A percentile compares a stretch with the other conserved stretches of the same genome.
Conservation (phyloP, 371 early-diverging fungal genomes). For the Smittium mucronatum region DNA sequence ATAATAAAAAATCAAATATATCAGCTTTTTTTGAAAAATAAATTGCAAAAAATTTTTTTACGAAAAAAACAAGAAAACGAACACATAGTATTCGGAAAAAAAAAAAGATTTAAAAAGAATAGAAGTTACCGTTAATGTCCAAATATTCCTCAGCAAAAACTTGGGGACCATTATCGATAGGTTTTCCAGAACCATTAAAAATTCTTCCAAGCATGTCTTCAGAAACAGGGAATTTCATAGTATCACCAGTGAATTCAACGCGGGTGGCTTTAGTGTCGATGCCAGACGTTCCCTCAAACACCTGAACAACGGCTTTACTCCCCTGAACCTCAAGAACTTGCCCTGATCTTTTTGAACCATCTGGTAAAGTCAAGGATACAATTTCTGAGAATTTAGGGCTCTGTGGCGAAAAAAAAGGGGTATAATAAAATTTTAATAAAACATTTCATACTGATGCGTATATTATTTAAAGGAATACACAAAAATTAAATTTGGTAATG, state of each 20-base stretch:
- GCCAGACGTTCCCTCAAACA: conserved; percentile 99
- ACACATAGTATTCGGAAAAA: too few relatives aligned
- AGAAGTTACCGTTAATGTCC: conserved; percentile 79
- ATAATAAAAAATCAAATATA: not conserved
- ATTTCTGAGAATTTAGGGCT: conserved; percentile 98
- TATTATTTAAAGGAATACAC: not conserved
- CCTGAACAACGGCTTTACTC: conserved; percentile 97
- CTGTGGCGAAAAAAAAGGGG: too few relatives aligned
- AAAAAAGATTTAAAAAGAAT: too few relatives aligned
- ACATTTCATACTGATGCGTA: not conserved
- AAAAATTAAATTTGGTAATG: not conserved
- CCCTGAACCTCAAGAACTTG: conserved; percentile 99
- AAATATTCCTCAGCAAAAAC: conserved; percentile 98
- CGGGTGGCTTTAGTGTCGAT: conserved; percentile 96
- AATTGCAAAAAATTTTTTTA: too few relatives aligned
- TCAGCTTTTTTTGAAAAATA: not conserved
- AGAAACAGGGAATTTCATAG: conserved; percentile 94
- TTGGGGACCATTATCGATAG: conserved; percentile 98
- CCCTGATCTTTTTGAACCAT: conserved; percentile 92
- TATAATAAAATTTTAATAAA: conserved; percentile 12
- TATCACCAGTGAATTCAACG: conserved; percentile 96
- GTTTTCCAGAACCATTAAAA: conserved; percentile 98
- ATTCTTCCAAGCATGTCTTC: conserved; percentile 99
- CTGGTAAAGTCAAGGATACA: conserved; percentile 94
- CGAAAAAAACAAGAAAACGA: too few relatives aligned